phyloP scores from a whole-genome alignment of 2,329 filamentous ascomycete species.

The Fusarium sp. region DNA sequence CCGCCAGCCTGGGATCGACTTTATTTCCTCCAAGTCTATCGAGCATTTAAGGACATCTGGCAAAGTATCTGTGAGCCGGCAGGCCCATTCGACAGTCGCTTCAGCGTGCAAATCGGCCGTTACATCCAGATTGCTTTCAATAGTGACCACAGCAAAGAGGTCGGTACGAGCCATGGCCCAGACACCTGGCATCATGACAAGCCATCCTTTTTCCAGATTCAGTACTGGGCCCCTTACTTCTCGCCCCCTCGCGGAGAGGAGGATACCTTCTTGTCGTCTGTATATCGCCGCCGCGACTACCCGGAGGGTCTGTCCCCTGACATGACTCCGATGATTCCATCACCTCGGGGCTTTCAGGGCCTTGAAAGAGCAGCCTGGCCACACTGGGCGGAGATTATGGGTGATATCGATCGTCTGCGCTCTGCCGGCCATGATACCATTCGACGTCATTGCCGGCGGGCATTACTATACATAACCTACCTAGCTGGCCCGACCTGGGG shows the following conservation, averaged over 20 bases:
- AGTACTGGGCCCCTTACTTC: slow-evolving; percentile 11
- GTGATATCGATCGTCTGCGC: neutral
- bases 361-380: neutral
- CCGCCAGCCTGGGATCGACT: neutral
- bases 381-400: neutral
- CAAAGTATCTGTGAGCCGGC: neutral
- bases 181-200: slow-evolving; percentile 6
- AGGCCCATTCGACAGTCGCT: neutral
- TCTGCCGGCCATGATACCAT: neutral
- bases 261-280: neutral
- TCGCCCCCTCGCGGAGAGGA: neutral
- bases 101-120: neutral
- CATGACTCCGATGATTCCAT: neutral
- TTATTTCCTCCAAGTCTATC: neutral
- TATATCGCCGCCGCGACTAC: neutral
- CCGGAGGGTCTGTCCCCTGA: neutral
- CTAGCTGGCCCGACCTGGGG: neutral
- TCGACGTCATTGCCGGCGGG: neutral
- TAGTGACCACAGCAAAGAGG: slow-evolving; percentile 9
- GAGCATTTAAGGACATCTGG: neutral
- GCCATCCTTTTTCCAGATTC: slow-evolving; percentile 4
- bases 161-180: neutral
- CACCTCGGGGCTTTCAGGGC: neutral
- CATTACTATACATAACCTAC: neutral
- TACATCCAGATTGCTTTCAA: slow-evolving; percentile 13